Base-by-base conservation (phyloP, 805 yeast genomes). In the Wickerhamia fluorescens region DNA sequence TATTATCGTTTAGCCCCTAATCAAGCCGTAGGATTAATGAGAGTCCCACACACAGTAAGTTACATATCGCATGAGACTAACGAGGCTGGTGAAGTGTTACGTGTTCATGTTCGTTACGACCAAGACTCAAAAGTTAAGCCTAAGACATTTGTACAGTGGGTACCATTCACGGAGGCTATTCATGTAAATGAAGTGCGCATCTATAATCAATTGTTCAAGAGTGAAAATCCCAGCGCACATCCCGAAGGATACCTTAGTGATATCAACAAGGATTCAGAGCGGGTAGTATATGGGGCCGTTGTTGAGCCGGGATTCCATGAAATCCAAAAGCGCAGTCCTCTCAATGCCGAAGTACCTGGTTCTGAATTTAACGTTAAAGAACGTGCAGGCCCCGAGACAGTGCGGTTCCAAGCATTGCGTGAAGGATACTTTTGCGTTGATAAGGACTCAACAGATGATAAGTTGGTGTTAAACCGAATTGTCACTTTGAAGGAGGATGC, bases 91-190 rank as follows among this genome's bases (percentile, higher is more conserved):
- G 64, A 72, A 27, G 73, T 88, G 30, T 63, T 64, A 13, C 75
- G 73, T 57, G 73, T 92, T 34, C 78, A 79, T 43, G 95, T 82
- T 28, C 73, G 78, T 45, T 92, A 89, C 50, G 83, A 87, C 50
- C 75, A 74, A 38, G 84, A 73, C 31, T 55, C 64, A 13, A 51
- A 53, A 10, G 72, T 68, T 55, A 86, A 84, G 52, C 98, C 98
- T 50, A 92, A 89, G 73, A 88, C 98, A 7, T 92, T 68, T 53
- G 87, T 92, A 49, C 98, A 92, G 62, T 92, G 98, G 98, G 78
- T 92, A 29, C 94, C 96, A 29, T 75, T 75, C 38, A 65, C 78
- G 14, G 60, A 64, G 18, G 70, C 72, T 36, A 64, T 73, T 45
- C 57, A 57, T 30, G 55, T 92, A 33, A 56, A 68, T 17, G 94